phyloP scores from a whole-genome alignment of 352 stramenopile genomes.

The Phytophthora boehmeriae region DNA sequence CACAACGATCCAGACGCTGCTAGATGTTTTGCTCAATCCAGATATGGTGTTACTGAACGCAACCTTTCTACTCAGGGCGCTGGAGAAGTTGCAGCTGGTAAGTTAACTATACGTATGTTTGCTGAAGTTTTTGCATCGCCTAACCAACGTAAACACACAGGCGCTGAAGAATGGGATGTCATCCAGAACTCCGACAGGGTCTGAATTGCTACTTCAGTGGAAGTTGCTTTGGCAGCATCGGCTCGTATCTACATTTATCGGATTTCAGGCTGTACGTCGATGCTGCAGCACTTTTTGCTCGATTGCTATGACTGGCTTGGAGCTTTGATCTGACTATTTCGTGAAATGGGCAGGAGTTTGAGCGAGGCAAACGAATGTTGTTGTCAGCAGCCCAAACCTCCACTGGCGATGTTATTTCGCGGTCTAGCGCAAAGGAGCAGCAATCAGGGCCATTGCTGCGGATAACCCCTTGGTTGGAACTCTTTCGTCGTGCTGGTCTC shows the following conservation, averaged over 20 bases:
- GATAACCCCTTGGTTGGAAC: constrained; percentile 69
- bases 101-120: constrained; percentile 11
- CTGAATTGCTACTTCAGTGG: constrained; percentile 69
- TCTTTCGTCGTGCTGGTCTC: constrained; percentile 67
- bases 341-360: constrained; percentile 32
- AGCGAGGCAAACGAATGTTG: constrained; percentile 32
- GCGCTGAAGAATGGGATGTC: constrained; percentile 60
- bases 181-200: constrained; percentile 58
- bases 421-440: constrained; percentile 21
- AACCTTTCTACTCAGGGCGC: constrained; percentile 61
- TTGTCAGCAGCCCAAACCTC: constrained; percentile 28
- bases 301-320: background rate
- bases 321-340: constrained; percentile 12
- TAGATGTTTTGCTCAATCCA: constrained; percentile 67
- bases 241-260: constrained; percentile 65
- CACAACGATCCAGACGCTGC: constrained; percentile 70
- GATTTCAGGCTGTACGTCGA: constrained; percentile 56
- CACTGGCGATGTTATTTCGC: constrained; percentile 29
- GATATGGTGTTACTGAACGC: constrained; percentile 66
- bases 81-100: constrained; percentile 73
- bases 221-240: constrained; percentile 71
- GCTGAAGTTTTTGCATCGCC: background rate
- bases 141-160: constrained; percentile 36
- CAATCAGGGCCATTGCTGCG: constrained; percentile 26
- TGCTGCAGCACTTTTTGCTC: background rate